phyloP scores from a whole-genome alignment of 2,329 filamentous ascomycete genomes.

The Colletotrichum lindemuthianum region DNA sequence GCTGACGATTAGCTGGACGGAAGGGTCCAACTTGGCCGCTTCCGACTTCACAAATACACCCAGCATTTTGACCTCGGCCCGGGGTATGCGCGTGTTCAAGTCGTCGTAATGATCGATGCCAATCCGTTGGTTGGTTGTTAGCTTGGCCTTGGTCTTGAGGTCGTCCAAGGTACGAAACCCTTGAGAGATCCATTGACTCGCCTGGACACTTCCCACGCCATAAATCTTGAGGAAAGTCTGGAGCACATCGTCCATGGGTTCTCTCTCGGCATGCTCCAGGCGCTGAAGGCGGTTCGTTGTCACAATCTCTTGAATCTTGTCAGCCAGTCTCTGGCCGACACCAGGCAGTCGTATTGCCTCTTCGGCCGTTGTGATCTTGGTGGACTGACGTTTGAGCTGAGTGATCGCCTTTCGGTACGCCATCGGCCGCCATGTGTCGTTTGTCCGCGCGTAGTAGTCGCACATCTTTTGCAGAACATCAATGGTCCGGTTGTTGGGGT shows the following conservation, averaged over 20 bases:
- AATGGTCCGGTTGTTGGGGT: slow-evolving; percentile 81
- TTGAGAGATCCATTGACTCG: slow-evolving; percentile 78
- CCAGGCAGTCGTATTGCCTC: slow-evolving; percentile 75
- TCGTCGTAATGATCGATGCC: slow-evolving; percentile 85
- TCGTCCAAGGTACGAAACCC: slow-evolving; percentile 82
- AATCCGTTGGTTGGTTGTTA: slow-evolving; percentile 76
- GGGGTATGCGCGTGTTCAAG: slow-evolving; percentile 81
- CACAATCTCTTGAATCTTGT: slow-evolving; percentile 91
- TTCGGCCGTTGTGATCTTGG: slow-evolving; percentile 72
- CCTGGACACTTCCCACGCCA: slow-evolving; percentile 76
- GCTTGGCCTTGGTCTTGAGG: slow-evolving; percentile 66
- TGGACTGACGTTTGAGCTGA: slow-evolving; percentile 73
- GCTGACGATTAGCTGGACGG: slow-evolving; percentile 77
- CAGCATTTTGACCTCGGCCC: slow-evolving; percentile 77
- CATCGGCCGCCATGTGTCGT: slow-evolving; percentile 79
- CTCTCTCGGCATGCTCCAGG: slow-evolving; percentile 75
- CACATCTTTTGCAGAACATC: slow-evolving; percentile 81
- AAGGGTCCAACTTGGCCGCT: slow-evolving; percentile 68
- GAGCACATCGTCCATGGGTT: slow-evolving; percentile 73
- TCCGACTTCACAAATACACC: slow-evolving; percentile 70
- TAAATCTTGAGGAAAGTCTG: slow-evolving; percentile 82
- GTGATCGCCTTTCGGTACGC: slow-evolving; percentile 82
- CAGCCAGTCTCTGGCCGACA: slow-evolving; percentile 78
- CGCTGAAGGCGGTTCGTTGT: slow-evolving; percentile 76
- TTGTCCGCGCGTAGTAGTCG: slow-evolving; percentile 77